Percentiles rank a stretch among this genome's conserved stretches.
phyloP scores from a whole-genome alignment of 805 yeast species.

The Zygoascus biomembranicola region DNA sequence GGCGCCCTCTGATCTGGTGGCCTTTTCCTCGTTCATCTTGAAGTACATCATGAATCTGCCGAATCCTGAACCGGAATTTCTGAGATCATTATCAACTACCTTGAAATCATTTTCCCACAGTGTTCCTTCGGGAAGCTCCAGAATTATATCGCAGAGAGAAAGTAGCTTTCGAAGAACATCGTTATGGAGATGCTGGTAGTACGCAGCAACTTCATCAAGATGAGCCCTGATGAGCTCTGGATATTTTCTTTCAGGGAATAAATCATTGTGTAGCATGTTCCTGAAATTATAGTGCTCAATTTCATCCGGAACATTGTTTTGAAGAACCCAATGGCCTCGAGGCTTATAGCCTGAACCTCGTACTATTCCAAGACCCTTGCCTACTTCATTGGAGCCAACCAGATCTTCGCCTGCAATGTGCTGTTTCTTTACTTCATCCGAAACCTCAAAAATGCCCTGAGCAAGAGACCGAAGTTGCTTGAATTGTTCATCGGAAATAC shows the following conservation, averaged over 20 bases:
- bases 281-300: conserved; percentile 39
- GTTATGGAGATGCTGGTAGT: conserved; percentile 33
- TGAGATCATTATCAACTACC: conserved; percentile 26
- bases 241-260: conserved; percentile 24
- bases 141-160: conserved; percentile 36
- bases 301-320: conserved; percentile 36
- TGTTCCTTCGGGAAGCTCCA: conserved; percentile 42
- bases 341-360: conserved; percentile 43
- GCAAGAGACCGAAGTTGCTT: conserved; percentile 34
- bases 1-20: conserved; percentile 30
- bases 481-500: conserved; percentile 29
- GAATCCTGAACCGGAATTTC: conserved; percentile 34
- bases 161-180: conserved; percentile 32
- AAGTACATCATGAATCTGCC: conserved; percentile 88
- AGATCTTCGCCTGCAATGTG: conserved; percentile 35
- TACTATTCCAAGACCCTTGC: conserved; percentile 35
- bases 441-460: conserved; percentile 35
- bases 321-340: conserved; percentile 40
- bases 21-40: conserved; percentile 72
- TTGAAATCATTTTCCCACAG: conserved; percentile 34
- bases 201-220: conserved; percentile 34
- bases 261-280: conserved; percentile 32
- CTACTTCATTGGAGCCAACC: conserved; percentile 24
- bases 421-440: conserved; percentile 33
- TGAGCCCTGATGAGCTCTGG: conserved; percentile 36